A percentile compares a stretch with the other conserved stretches of the same genome.
Conservation (phyloP, 768 basidiomycete species). For the Pisolithus marmoratus region DNA sequence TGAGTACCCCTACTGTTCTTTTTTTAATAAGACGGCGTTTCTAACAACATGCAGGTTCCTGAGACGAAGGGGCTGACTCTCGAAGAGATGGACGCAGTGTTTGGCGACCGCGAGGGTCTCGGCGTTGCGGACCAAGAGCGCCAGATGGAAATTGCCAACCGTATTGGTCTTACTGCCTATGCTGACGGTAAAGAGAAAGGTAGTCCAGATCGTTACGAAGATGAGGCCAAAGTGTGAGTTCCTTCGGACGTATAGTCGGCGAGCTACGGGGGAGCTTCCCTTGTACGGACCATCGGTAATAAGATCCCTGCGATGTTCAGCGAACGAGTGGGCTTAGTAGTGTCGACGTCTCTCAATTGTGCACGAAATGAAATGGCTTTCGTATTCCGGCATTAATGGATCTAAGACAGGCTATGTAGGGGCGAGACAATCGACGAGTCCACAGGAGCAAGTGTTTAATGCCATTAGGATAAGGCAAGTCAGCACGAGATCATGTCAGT, state of each 20-base stretch:
- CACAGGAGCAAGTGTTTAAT: too few species aligned
- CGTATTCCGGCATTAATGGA: too few species aligned
- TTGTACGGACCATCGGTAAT: not conserved
- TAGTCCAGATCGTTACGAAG: conserved; percentile 10
- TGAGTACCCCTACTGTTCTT: conserved; percentile 27
- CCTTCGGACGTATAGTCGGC: not conserved
- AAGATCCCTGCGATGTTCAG: not conserved
- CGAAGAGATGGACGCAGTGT: conserved; percentile 78
- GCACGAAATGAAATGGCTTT: too few species aligned
- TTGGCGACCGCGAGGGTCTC: conserved; percentile 51
- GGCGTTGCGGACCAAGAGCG: conserved; percentile 51
- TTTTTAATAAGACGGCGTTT: not conserved
- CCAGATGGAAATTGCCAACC: conserved; percentile 47
- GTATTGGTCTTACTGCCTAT: conserved; percentile 53
- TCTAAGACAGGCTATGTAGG: too few species aligned
- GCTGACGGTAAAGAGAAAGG: conserved; percentile 10
- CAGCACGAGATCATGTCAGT: too few species aligned
- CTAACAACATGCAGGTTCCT: conserved; percentile 40
- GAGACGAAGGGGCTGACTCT: conserved; percentile 68
- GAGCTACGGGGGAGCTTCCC: not conserved
- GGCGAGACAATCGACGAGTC: too few species aligned
- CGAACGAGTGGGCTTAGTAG: too few species aligned
- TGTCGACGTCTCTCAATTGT: too few species aligned
- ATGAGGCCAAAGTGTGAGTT: conserved; percentile 14
- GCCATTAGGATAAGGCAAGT: too few species aligned